Base-by-base conservation (phyloP, 176 grass and related monocot species). In the Aegilops sharonensis region DNA sequence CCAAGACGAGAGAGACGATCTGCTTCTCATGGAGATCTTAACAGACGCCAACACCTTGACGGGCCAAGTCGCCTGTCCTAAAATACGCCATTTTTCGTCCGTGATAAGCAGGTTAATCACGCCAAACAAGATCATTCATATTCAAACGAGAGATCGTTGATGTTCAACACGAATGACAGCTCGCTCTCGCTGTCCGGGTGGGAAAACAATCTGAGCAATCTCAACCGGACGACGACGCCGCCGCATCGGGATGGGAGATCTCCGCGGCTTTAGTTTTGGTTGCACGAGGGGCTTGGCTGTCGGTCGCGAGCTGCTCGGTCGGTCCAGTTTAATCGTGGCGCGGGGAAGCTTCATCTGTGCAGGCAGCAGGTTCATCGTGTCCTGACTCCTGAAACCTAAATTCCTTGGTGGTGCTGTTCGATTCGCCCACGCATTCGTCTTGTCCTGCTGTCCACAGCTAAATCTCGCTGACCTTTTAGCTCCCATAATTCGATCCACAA, bases 281-380 rank as follows among this genome's bases (percentile, higher is more conserved):
- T 91, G 89, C 89, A 91, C 85, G 81, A 91, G 85, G 81, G 85
- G 76, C 60, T 31, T 77, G 77, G 69, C 75, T 81, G 85, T 30
- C 85, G 45, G 62, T 61, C n/a, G 35, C 13, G 85, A 48, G 80
- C 14, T 69, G 50, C 81, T 30, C 85, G 45, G 62, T 61, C n/a
- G 35, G 66, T 42, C 24, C 30, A 66, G 50, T 6, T 54, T 54
- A 45, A 36, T 76, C 50, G 36, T 21, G 37, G 39, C 65, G 30
- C 31, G 21, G n/a, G 43, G 80, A 83, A 85, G 83, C 78, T 81
- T 89, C 87, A 59, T 75, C 73, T 50, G 17, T 48, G 0, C 3
- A 40, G 54, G 70, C 43, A 59, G 27, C 27, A 27, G 77, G 48
- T 37, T 81, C 35, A 77, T 81, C 78, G 21, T 87, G 81, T 30